Conservation (phyloP, 2,329 filamentous ascomycete genomes). For the Zasmidium citrigriseum region DNA sequence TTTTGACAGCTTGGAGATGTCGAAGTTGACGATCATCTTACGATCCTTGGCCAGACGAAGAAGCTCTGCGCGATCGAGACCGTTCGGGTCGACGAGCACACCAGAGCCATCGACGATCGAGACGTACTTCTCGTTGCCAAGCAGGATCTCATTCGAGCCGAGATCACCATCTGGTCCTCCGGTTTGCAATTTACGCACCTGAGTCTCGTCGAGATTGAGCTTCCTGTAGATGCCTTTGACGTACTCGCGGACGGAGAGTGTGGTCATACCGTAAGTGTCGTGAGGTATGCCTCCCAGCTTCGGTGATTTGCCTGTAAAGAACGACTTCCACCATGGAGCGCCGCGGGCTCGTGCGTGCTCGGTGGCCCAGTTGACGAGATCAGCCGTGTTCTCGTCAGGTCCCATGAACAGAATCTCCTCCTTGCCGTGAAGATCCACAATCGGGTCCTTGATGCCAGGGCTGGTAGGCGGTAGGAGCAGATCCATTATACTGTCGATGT, state of each 20-base stretch:
- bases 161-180: slow-evolving; percentile 95
- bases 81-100: slow-evolving; percentile 89
- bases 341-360: slow-evolving; percentile 84
- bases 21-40: slow-evolving; percentile 86
- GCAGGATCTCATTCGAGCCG: slow-evolving; percentile 95
- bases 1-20: slow-evolving; percentile 79
- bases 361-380: slow-evolving; percentile 98
- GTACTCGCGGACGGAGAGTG: slow-evolving; percentile 91
- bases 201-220: slow-evolving; percentile 80
- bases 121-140: slow-evolving; percentile 93
- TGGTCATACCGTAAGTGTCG: slow-evolving; percentile 96
- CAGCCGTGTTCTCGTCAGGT: slow-evolving; percentile 97
- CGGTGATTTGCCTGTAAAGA: slow-evolving; percentile 98
- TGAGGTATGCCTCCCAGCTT: slow-evolving; percentile 96
- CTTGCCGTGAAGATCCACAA: slow-evolving; percentile 92
- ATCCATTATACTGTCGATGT: slow-evolving; percentile 98
- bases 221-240: slow-evolving; percentile 97
- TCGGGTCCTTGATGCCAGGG: slow-evolving; percentile 97
- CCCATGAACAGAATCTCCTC: slow-evolving; percentile 98
- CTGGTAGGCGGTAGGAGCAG: slow-evolving; percentile 85
- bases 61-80: slow-evolving; percentile 81
- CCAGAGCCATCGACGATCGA: slow-evolving; percentile 95
- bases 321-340: slow-evolving; percentile 99
- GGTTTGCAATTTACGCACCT: slow-evolving; percentile 92
- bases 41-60: slow-evolving; percentile 80